phyloP scores from a whole-genome alignment of 805 yeast genomes.

The Isabelozyma rhagii region DNA sequence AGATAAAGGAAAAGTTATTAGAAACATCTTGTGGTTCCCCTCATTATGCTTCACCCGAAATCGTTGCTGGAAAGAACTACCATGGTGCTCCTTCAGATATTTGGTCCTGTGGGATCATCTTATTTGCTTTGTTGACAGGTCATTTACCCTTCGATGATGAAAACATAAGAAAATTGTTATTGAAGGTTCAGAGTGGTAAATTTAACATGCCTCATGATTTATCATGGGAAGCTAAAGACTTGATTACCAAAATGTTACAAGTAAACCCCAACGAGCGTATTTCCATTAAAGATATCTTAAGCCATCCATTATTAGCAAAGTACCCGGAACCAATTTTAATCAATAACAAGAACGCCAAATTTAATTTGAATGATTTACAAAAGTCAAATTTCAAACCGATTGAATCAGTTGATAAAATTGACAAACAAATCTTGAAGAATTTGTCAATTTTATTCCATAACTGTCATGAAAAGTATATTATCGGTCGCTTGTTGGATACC shows the following conservation, averaged over 20 bases:
- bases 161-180: slow-evolving; percentile 62
- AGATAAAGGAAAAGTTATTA: slow-evolving; percentile 62
- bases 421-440: slow-evolving; percentile 51
- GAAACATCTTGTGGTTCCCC: slow-evolving; percentile 88
- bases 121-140: slow-evolving; percentile 76
- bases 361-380: slow-evolving; percentile 43
- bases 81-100: slow-evolving; percentile 85
- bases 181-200: slow-evolving; percentile 74
- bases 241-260: slow-evolving; percentile 61
- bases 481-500: slow-evolving; percentile 30
- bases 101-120: slow-evolving; percentile 85
- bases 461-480: slow-evolving; percentile 40
- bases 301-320: slow-evolving; percentile 53
- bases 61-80: slow-evolving; percentile 71
- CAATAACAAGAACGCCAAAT: slow-evolving; percentile 42
- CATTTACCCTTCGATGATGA: slow-evolving; percentile 83
- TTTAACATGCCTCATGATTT: slow-evolving; percentile 69
- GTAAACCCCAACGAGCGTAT: slow-evolving; percentile 72
- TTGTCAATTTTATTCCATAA: slow-evolving; percentile 59
- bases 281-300: slow-evolving; percentile 60
- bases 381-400: slow-evolving; percentile 49
- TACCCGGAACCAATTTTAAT: slow-evolving; percentile 59
- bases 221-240: slow-evolving; percentile 63
- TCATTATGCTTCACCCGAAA: slow-evolving; percentile 87
- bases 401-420: slow-evolving; percentile 46